A percentile compares a stretch with the other conserved stretches of the same genome.
phyloP scores from a whole-genome alignment of 805 yeast species.

The Ogataea methylovora region DNA sequence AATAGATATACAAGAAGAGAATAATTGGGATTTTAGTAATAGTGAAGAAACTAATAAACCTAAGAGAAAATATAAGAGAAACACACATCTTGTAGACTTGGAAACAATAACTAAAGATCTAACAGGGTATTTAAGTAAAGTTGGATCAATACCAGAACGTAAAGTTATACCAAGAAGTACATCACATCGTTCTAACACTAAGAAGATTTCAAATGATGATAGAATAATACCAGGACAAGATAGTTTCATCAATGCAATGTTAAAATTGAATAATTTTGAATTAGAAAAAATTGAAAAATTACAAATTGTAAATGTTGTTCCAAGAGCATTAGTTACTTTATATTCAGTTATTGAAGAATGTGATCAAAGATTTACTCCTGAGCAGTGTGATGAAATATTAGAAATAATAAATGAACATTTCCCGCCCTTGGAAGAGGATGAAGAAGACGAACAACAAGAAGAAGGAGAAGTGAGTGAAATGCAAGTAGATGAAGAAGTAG shows the following conservation, averaged over 20 bases:
- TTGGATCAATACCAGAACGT: conserved; percentile 10
- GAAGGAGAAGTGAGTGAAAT: conserved; percentile 14
- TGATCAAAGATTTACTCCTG: conserved; percentile 75
- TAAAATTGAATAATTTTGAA: conserved; percentile 38
- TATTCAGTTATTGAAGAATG: conserved; percentile 87
- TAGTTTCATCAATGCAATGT: conserved; percentile 25
- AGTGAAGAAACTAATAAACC: conserved; percentile 10
- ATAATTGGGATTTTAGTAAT: conserved; percentile 36
- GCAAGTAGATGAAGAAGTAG: conserved; percentile 6
- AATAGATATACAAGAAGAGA: conserved; percentile 35
- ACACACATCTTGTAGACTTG: conserved; percentile 32
- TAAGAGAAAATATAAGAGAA: conserved; percentile 21
- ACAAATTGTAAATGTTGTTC: conserved; percentile 76
- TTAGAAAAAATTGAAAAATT: conserved; percentile 78
- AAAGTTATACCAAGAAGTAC: background rate
- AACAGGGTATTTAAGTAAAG: conserved; percentile 30
- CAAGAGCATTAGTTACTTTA: conserved; percentile 70
- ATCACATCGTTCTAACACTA: conserved; percentile 27
- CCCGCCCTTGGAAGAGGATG: conserved; percentile 33
- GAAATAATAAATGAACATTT: conserved; percentile 45
- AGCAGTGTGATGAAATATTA: conserved; percentile 51
- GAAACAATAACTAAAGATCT: conserved; percentile 45
- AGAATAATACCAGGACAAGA: conserved; percentile 1
- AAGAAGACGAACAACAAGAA: conserved; percentile 12
- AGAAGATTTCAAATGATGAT: conserved; percentile 23